phyloP scores from a whole-genome alignment of 2,329 filamentous ascomycete species.

The Tolypocladium pustulatum region DNA sequence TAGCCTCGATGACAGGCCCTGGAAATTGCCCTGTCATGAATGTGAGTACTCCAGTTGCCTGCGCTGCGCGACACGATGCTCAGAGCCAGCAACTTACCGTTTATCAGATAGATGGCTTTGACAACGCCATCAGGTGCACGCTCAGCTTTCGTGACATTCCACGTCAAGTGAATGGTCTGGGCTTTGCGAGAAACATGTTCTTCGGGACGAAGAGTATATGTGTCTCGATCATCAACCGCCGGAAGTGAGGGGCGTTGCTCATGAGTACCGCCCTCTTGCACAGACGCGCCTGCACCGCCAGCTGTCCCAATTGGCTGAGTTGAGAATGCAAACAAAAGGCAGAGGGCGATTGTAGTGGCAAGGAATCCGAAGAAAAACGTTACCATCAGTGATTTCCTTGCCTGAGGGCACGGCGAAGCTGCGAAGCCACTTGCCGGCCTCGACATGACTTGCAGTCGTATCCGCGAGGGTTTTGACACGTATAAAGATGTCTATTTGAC shows the following conservation, averaged over 20 bases:
- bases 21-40: constrained; percentile 23
- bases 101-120: constrained; percentile 39
- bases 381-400: not conserved
- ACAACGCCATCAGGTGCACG: constrained; percentile 37
- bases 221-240: not conserved
- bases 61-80: not conserved
- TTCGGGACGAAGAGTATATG: constrained; percentile 25
- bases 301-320: not conserved
- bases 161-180: constrained; percentile 19
- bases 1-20: constrained; percentile 32
- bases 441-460: not conserved
- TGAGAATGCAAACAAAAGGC: not conserved
- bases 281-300: not conserved
- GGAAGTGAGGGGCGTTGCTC: not conserved
- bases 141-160: constrained; percentile 26
- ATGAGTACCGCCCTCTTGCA: not conserved
- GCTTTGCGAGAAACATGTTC: constrained; percentile 26
- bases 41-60: not conserved
- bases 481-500: not conserved
- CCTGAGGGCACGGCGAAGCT: not conserved
- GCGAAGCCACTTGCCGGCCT: not conserved
- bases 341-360: not conserved
- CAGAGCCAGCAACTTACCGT: constrained; percentile 19
- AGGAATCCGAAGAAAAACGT: not conserved
- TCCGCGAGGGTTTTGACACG: too few relatives aligned